These are phyloP conservation scores for Komagataella ulmi DNA, from an alignment of 805 yeast genomes.

Conservation along the genomic window DNA sequence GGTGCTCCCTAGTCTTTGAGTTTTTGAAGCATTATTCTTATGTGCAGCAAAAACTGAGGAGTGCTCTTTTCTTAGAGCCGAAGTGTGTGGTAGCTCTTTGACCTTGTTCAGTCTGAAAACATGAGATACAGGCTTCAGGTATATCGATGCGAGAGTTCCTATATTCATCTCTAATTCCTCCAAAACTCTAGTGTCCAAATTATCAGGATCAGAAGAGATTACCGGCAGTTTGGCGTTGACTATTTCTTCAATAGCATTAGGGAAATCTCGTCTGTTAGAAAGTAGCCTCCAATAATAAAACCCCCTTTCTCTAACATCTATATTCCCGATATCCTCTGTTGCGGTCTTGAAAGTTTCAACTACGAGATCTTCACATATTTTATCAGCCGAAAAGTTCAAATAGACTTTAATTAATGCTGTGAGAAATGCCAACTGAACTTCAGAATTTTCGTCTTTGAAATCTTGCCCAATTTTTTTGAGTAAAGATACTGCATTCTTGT, in stretches of 20 bases:
- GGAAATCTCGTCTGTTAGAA: slow-evolving; percentile 29
- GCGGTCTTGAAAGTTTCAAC: slow-evolving; percentile 48
- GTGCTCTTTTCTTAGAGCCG: slow-evolving; percentile 20
- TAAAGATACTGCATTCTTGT: slow-evolving; percentile 21
- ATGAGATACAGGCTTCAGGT: slow-evolving; percentile 70
- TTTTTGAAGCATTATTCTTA: background rate
- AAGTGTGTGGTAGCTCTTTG: slow-evolving; percentile 34
- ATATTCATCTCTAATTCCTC: slow-evolving; percentile 77
- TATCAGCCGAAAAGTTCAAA: slow-evolving; percentile 30
- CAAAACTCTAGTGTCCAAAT: slow-evolving; percentile 51
- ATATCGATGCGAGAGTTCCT: slow-evolving; percentile 74
- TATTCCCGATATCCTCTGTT: slow-evolving; percentile 65
- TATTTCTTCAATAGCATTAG: slow-evolving; percentile 33
- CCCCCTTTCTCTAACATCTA: slow-evolving; percentile 81
- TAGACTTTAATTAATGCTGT: slow-evolving; percentile 67
- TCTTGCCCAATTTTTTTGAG: slow-evolving; percentile 28
- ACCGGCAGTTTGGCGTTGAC: slow-evolving; percentile 49
- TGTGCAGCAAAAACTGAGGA: background rate
- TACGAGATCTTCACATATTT: slow-evolving; percentile 39
- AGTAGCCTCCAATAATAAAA: slow-evolving; percentile 76
- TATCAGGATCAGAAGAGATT: slow-evolving; percentile 54
- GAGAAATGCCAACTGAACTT: slow-evolving; percentile 60
- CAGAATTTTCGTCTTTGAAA: slow-evolving; percentile 52
- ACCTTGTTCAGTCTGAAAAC: slow-evolving; percentile 58
- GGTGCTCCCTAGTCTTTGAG: background rate